phyloP scores from a whole-genome alignment of 2,329 filamentous ascomycete species.

The Phaeosphaeria sp. region DNA sequence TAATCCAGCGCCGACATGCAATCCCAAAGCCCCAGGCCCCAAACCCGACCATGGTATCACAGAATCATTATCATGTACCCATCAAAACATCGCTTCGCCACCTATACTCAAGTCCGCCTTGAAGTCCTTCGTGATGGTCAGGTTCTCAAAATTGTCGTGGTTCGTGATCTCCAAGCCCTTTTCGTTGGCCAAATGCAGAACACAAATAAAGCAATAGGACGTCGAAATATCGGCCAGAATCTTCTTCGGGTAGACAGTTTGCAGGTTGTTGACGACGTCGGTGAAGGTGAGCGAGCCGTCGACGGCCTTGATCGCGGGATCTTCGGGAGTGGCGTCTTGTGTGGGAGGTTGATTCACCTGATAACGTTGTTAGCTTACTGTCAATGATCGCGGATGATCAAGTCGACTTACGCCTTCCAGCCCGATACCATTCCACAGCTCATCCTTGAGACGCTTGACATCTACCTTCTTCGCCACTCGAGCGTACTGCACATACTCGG shows the following conservation, averaged over 20 bases:
- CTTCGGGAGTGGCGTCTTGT: conserved; percentile 18
- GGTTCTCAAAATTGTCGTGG: conserved; percentile 58
- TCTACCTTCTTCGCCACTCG: conserved; percentile 72
- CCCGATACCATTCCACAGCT: conserved; percentile 70
- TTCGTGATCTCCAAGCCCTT: conserved; percentile 82
- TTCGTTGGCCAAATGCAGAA: conserved; percentile 91
- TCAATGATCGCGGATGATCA: too few relatives aligned
- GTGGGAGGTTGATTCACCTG: conserved; percentile 34
- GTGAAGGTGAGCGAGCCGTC: conserved; percentile 78
- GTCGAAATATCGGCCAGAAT: conserved; percentile 95
- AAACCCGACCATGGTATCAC: background rate
- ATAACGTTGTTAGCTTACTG: conserved; percentile 9
- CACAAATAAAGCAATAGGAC: conserved; percentile 88
- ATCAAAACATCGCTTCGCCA: background rate
- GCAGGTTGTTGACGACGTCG: conserved; percentile 86
- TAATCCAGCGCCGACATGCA: background rate
- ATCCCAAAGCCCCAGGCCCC: too few relatives aligned
- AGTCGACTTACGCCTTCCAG: conserved; percentile 49
- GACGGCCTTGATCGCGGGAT: conserved; percentile 53
- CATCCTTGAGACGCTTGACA: conserved; percentile 68
- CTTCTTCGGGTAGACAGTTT: conserved; percentile 83
- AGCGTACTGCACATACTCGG: conserved; percentile 72
- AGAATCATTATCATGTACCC: background rate
- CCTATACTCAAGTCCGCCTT: conserved; percentile 49
- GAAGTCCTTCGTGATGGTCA: conserved; percentile 57